Base-by-base conservation (phyloP, 768 basidiomycete genomes). In the Glaciozyma antarctica region DNA sequence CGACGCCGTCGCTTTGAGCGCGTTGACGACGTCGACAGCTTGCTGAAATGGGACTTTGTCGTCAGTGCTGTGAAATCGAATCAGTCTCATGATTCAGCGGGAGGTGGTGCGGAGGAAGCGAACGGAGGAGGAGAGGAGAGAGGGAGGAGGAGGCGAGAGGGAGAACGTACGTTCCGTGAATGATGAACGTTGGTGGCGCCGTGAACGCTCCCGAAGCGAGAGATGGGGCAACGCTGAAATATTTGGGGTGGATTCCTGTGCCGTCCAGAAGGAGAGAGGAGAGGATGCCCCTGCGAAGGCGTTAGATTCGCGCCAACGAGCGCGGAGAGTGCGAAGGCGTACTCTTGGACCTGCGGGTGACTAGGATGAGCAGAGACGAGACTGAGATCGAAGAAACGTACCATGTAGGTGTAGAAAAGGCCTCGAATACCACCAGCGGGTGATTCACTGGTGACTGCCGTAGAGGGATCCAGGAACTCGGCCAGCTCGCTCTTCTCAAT, bases 1-100 rank as follows among this genome's bases (percentile, higher is more conserved):
- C 10, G 22, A n/a, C 7, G 22, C 34, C 22, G 15, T 56, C 9
- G 55, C 38, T 24, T 56, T 32, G 34, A 56, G 34, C 34, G 34
- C 55, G 22, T 22, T 24, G 22, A 56, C 55, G 9, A 56, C 55
- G 22, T 56, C 55, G 10, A n/a, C 60, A 83, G 80, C 75, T 88
- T 87, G 54, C 79, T 82, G 75, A 86, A 87, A 28, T 38, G 48
- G 54, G 15, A 71, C 67, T 48, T 71, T 71, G 64, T 71, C 70
- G 41, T 71, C 70, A n/a, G 63, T 65, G 38, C 63, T 71, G 49
- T 32, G 32, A n/a, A n/a, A n/a, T n/a, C n/a, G n/a, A n/a, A n/a
- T n/a, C n/a, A n/a, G n/a, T n/a, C n/a, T n/a, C n/a, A n/a, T n/a
- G n/a, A n/a, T n/a, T n/a, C n/a, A n/a, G n/a, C n/a, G n/a, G 17